phyloP scores from a whole-genome alignment of 345 rosid species.

The Balakata baccata region DNA sequence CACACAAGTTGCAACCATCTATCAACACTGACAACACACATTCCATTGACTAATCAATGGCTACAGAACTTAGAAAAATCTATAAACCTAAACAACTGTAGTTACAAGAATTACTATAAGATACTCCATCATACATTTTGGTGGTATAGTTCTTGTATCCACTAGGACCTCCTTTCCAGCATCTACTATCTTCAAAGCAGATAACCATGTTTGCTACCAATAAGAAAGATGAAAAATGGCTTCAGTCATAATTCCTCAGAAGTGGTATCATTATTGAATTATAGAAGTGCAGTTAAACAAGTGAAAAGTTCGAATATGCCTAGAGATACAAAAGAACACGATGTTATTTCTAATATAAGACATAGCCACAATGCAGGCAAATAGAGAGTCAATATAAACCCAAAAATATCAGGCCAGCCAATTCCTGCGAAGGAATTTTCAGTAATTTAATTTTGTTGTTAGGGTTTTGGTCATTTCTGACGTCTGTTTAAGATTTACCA shows the following conservation, averaged over 20 bases:
- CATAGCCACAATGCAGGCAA: neutral
- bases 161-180: constrained; percentile 63
- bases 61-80: neutral
- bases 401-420: neutral
- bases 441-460: neutral
- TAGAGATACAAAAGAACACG: neutral
- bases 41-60: constrained; percentile 1
- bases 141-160: constrained; percentile 53
- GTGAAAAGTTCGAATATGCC: neutral
- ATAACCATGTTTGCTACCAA: constrained; percentile 85
- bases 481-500: neutral
- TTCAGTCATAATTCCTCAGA: constrained; percentile 17
- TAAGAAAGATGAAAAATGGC: constrained; percentile 23
- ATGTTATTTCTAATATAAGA: neutral
- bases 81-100: constrained; percentile 5
- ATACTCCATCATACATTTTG: constrained; percentile 49
- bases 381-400: neutral
- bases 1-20: neutral
- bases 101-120: constrained; percentile 13
- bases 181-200: constrained; percentile 87
- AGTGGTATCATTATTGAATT: constrained; percentile 15
- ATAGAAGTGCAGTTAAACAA: neutral
- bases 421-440: neutral
- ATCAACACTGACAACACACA: neutral
- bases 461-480: neutral